Conservation (phyloP, 2,329 filamentous ascomycete genomes). For the Fusarium mexicanum region DNA sequence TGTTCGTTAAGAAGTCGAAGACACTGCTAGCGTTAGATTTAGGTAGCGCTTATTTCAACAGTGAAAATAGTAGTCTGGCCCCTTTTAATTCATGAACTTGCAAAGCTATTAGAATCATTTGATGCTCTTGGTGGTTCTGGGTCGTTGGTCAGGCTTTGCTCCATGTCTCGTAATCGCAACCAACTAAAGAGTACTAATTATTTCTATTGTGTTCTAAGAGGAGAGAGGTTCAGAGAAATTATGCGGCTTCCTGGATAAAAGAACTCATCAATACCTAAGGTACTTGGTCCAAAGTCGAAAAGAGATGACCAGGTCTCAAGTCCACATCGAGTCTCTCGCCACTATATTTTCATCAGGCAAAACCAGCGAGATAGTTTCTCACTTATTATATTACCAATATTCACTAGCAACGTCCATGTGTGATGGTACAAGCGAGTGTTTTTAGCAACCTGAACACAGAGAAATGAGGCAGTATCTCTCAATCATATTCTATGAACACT, state of each 20-base stretch:
- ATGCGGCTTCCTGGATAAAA: not conserved
- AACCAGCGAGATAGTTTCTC: no score
- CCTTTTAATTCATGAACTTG: not conserved
- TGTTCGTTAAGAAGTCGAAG: not conserved
- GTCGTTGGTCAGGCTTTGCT: not conserved
- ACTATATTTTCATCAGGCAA: not conserved
- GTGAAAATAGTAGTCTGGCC: not conserved
- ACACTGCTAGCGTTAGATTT: not conserved
- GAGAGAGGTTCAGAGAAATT: not conserved
- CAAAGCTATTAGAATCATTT: not conserved
- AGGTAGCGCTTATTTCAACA: not conserved
- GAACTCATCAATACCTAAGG: not conserved
- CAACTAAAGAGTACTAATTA: not conserved
- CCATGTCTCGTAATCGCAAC: not conserved
- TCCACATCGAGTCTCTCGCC: not conserved
- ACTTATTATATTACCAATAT: not conserved
- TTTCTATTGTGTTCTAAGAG: not conserved
- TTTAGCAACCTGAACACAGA: not conserved
- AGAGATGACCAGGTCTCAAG: not conserved
- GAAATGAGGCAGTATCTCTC: not conserved
- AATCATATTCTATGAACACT: not conserved
- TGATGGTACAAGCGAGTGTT: not conserved
- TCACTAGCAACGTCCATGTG: not conserved
- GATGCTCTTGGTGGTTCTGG: not conserved
- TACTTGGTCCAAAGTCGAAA: not conserved